Base-by-base conservation (phyloP, 2,329 filamentous ascomycete species). In the Aspergillus jensenii region DNA sequence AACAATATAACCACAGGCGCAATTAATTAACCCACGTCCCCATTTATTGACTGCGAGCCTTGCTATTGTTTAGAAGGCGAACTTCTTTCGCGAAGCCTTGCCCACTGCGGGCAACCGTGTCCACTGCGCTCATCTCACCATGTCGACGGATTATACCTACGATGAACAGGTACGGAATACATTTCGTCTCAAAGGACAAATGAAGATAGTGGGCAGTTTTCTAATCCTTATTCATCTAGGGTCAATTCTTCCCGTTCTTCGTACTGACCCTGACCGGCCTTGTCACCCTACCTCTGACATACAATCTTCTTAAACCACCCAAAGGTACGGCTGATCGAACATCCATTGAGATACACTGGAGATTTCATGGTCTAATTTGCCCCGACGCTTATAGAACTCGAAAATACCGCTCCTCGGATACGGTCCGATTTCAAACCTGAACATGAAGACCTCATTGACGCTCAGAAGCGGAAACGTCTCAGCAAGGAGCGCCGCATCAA, bases 171-270 rank as follows among this genome's bases (percentile, higher is more conserved):
- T 89, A 63, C 11, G 56, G 23, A 6, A 19, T 51, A 19, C n/a
- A 2, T 23, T 23, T 33, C 11, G 14, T 4, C 31, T 19, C 41
- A 27, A 31, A 4, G 3, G 40, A 17, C 14, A 17, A 12, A 31
- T 33, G n/a, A 2, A 37, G 12, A 31, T 33, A 37, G 15, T 17
- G 6, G 11, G 6, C 15, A n/a, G 6, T 11, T n/a, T 40, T 11
- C 46, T 37, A 25, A 37, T 50, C 39, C 59, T 17, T 58, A 52
- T 17, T 45, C 5, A 39, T 55, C 49, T 21, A 95, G 86, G 93
- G 92, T 69, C 91, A 97, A 85, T 97, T 97, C 82, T 99, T 97
- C 83, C 95, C 96, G 67, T 96, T 96, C 85, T 99, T 99, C 82
- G 89, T 98, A 78, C 87, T 97, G 73, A 97, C 93, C 44, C 84